phyloP scores from a whole-genome alignment of 768 basidiomycete genomes.

The Lentinula detonsa region DNA sequence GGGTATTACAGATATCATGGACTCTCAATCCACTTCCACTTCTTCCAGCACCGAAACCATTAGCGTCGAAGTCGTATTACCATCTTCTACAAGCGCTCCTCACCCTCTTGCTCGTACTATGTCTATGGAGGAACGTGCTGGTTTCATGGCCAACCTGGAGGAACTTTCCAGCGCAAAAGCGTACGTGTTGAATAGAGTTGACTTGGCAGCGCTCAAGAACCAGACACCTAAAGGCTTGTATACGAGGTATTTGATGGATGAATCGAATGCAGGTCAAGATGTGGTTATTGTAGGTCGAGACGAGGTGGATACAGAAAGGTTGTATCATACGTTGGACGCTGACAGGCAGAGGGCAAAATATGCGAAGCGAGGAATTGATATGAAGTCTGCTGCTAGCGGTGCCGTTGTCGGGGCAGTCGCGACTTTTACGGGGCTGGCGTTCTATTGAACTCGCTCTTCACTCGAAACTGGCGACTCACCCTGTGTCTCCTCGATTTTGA shows the following conservation, averaged over 20 bases:
- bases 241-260: constrained; percentile 21
- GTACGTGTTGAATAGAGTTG: constrained; percentile 39
- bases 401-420: constrained; percentile 59
- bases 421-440: constrained; percentile 53
- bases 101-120: constrained; percentile 40
- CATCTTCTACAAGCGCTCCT: constrained; percentile 18
- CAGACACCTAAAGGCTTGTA: constrained; percentile 40
- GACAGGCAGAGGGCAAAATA: constrained; percentile 16
- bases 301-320: constrained; percentile 34
- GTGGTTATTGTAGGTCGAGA: constrained; percentile 50
- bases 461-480: too few relatives aligned
- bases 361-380: constrained; percentile 11
- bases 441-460: constrained; percentile 21
- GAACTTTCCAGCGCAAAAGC: constrained; percentile 39
- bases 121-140: constrained; percentile 45
- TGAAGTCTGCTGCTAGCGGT: constrained; percentile 46
- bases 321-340: constrained; percentile 27
- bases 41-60: background rate
- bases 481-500: background rate
- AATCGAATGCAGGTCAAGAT: constrained; percentile 23
- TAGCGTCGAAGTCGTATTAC: background rate
- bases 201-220: constrained; percentile 32
- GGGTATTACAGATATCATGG: background rate
- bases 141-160: constrained; percentile 41
- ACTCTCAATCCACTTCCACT: background rate